Conservation (phyloP, 148 eudicot genomes). For the Gaultheria prostrata region DNA sequence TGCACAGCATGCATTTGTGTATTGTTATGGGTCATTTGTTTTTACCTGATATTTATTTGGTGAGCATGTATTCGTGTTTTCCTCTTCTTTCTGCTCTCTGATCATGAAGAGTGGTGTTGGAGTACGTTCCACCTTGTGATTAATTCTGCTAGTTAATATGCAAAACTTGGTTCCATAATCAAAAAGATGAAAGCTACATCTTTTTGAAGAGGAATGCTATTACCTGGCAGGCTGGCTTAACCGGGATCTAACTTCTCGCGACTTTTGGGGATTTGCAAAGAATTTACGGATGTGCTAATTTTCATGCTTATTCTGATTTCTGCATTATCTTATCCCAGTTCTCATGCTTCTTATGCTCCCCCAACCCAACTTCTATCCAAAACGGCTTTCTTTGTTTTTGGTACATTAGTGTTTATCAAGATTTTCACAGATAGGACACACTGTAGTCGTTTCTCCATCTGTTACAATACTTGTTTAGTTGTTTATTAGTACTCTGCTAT, state of each 20-base stretch:
- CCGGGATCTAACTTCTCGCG: not conserved
- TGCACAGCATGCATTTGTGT: not conserved
- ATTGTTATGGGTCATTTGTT: not conserved
- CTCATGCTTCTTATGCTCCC: not conserved
- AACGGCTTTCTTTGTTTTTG: not conserved
- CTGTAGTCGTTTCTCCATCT: not conserved
- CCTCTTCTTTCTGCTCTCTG: not conserved
- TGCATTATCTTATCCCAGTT: not conserved
- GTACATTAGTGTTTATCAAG: not conserved
- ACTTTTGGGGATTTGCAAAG: not conserved
- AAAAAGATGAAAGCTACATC: not conserved
- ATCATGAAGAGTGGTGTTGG: not conserved
- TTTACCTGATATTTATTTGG: not conserved
- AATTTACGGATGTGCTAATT: not conserved
- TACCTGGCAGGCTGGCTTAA: not conserved
- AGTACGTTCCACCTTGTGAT: slow-evolving; percentile 6
- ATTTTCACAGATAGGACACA: not conserved
- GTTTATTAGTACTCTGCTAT: not conserved
- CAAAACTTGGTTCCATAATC: not conserved
- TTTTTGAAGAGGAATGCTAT: not conserved
- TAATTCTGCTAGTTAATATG: not conserved
- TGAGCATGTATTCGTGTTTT: not conserved
- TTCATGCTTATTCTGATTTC: not conserved
- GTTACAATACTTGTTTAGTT: not conserved
- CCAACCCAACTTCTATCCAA: not conserved